phyloP scores from a whole-genome alignment of 108 stramenopile species.

The Nitzschia palea region DNA sequence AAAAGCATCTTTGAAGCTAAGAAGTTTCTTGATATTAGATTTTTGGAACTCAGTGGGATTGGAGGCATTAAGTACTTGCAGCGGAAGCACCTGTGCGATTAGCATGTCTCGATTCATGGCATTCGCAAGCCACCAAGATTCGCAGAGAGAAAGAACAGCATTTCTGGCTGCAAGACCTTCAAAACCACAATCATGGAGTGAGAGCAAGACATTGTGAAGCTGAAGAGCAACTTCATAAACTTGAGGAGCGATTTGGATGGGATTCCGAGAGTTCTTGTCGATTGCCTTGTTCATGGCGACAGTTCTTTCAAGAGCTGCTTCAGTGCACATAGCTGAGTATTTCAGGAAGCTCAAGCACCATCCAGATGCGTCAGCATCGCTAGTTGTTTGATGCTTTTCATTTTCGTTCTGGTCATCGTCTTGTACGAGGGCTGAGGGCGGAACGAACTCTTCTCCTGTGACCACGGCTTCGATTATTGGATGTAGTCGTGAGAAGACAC shows the following conservation, averaged over 20 bases:
- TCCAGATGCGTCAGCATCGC: too few relatives aligned
- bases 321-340: conserved; percentile 39
- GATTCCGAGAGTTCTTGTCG: not conserved
- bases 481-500: conserved; percentile 43
- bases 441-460: conserved; percentile 38
- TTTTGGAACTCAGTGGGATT: conserved; percentile 43
- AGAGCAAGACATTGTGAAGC: conserved; percentile 71
- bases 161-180: conserved; percentile 53
- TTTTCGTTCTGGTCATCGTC: conserved; percentile 20
- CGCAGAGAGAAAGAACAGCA: conserved; percentile 76
- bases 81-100: conserved; percentile 79
- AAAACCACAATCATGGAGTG: conserved; percentile 53
- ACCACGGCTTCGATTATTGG: conserved; percentile 29
- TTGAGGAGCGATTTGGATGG: conserved; percentile 47
- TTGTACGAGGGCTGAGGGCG: conserved; percentile 21
- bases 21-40: conserved; percentile 80
- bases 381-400: not conserved
- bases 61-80: conserved; percentile 59
- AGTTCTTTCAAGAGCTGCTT: conserved; percentile 47
- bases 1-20: conserved; percentile 69
- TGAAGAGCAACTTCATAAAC: conserved; percentile 56
- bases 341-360: conserved; percentile 50
- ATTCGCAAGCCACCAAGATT: conserved; percentile 82
- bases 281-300: conserved; percentile 10
- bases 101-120: conserved; percentile 71